Evolutionary conservation across 2,329 filamentous ascomycete genomes (phyloP), one percentile per base, ranked within the genome.

Genomic region (Exophiala sp.): DNA sequence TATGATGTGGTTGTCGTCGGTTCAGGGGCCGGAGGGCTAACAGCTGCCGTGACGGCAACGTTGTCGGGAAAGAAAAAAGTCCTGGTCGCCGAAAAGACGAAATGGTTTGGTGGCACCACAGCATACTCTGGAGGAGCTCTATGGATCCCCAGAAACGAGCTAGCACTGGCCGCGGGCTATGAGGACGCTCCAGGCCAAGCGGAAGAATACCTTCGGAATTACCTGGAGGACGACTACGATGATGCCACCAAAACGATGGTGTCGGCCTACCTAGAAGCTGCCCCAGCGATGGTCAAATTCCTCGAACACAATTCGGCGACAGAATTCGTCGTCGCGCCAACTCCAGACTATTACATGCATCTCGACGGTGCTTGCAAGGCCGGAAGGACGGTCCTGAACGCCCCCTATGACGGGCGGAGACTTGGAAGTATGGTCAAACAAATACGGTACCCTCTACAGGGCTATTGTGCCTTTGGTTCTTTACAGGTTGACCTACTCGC

Each of bases 111-210:
- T 9, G 71, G 71, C 14, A 66, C 70, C 1, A 63, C 69, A 8
- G 63, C 63, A n/a, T 69, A 65, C 41, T 72, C 70, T 2, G 70
- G 69, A 14, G 66, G 67, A 14, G 65, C 62, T 1, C 52, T 68
- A 21, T 73, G 70, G 70, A 64, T 72, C 9, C 70, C 71, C 2
- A 64, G 65, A 47, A 68, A 65, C 33, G 62, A 65, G 6, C 5
- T 39, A 2, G 12, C 41, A 32, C 67, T 7, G 53, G 57, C 21
- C 12, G 48, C 55, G 2, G 61, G 58, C 8, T 42, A 64, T 2
- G 5, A 54, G 29, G 69, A 71, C 58, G 66, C 58, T 47, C 34
- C 50, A 1, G 60, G 64, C 10, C 52, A 62, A 65, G 66, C 33
- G 53, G 55, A 21, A 36, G 57, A 3, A 47, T 64, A 32, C 52